Evolutionary conservation across 2,329 filamentous ascomycete species (phyloP).

Genomic region (Cladosporium cucumerinum): DNA sequence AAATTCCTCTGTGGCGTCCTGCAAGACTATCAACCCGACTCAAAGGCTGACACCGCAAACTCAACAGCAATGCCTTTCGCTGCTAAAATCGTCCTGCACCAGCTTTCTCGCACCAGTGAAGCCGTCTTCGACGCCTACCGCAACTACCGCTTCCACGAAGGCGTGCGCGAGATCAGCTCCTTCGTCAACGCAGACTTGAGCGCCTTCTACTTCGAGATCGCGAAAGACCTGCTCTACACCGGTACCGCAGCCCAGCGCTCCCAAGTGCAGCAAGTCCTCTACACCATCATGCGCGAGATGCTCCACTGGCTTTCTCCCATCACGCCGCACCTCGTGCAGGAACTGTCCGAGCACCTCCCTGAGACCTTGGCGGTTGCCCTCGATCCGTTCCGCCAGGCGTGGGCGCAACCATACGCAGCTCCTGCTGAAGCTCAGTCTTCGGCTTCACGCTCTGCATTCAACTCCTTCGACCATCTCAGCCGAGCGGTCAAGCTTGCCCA

Average conservation of each 20-base stretch:
- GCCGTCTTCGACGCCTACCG: slow-evolving; percentile 64
- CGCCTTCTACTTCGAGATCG: slow-evolving; percentile 87
- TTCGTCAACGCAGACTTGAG: slow-evolving; percentile 83
- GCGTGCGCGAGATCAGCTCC: slow-evolving; percentile 67
- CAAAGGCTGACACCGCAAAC: slow-evolving; percentile 49
- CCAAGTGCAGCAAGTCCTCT: slow-evolving; percentile 56
- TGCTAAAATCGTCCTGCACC: slow-evolving; percentile 63
- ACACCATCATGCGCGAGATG: slow-evolving; percentile 66
- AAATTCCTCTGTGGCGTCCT: slow-evolving; percentile 81
- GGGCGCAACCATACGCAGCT: slow-evolving; percentile 24
- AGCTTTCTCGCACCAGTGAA: slow-evolving; percentile 63
- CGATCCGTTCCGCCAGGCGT: slow-evolving; percentile 29
- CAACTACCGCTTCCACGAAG: slow-evolving; percentile 79
- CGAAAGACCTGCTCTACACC: slow-evolving; percentile 91
- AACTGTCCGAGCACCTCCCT: slow-evolving; percentile 79
- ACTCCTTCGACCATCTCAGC: slow-evolving; percentile 49
- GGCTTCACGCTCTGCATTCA: slow-evolving; percentile 45
- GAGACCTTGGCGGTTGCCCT: slow-evolving; percentile 24
- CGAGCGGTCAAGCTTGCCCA: slow-evolving; percentile 70
- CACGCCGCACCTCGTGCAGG: slow-evolving; percentile 78
- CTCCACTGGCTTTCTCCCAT: slow-evolving; percentile 77
- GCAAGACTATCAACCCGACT: slow-evolving; percentile 40
- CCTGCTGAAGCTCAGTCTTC: slow-evolving; percentile 3
- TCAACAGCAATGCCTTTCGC: neutral
- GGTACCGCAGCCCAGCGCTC: slow-evolving; percentile 63